phyloP scores from a whole-genome alignment of 306 rosid genomes.

The Medicago lupulina region DNA sequence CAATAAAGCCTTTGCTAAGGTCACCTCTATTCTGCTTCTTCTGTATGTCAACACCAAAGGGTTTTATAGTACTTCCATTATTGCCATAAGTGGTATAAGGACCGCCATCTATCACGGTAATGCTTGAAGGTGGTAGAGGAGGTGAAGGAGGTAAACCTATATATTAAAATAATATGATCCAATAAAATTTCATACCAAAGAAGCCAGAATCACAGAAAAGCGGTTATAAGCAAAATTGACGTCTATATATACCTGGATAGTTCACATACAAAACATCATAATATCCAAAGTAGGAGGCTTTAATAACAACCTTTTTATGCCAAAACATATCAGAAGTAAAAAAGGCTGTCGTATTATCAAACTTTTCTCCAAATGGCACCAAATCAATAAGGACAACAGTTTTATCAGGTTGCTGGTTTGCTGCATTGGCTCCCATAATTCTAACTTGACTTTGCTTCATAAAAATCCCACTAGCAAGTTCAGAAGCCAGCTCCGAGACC shows the following conservation, averaged over 20 bases:
- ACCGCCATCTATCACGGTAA: slow-evolving; percentile 54
- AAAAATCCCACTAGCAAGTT: slow-evolving; percentile 66
- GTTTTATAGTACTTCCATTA: slow-evolving; percentile 64
- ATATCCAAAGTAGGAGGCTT: slow-evolving; percentile 69
- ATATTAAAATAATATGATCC: slow-evolving; percentile 29
- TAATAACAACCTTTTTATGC: slow-evolving; percentile 68
- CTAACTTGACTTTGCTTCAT: slow-evolving; percentile 87
- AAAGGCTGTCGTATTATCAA: slow-evolving; percentile 77
- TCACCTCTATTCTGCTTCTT: slow-evolving; percentile 56
- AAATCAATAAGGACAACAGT: slow-evolving; percentile 76
- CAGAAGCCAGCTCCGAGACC: slow-evolving; percentile 80
- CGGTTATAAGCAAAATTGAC: slow-evolving; percentile 4
- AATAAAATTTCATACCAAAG: slow-evolving; percentile 36
- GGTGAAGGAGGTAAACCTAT: slow-evolving; percentile 85
- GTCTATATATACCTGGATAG: slow-evolving; percentile 69
- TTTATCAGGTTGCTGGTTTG: slow-evolving; percentile 74
- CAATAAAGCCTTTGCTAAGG: slow-evolving; percentile 62
- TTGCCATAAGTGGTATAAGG: slow-evolving; percentile 56
- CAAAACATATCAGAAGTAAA: slow-evolving; percentile 74
- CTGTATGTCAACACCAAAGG: slow-evolving; percentile 72
- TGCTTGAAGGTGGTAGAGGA: slow-evolving; percentile 66
- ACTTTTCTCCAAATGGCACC: slow-evolving; percentile 74
- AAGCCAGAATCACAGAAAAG: slow-evolving; percentile 10
- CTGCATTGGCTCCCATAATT: slow-evolving; percentile 86
- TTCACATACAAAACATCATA: slow-evolving; percentile 83